Base-by-base conservation (phyloP, 2,329 filamentous ascomycete genomes). In the Verticillium klebahnii region DNA sequence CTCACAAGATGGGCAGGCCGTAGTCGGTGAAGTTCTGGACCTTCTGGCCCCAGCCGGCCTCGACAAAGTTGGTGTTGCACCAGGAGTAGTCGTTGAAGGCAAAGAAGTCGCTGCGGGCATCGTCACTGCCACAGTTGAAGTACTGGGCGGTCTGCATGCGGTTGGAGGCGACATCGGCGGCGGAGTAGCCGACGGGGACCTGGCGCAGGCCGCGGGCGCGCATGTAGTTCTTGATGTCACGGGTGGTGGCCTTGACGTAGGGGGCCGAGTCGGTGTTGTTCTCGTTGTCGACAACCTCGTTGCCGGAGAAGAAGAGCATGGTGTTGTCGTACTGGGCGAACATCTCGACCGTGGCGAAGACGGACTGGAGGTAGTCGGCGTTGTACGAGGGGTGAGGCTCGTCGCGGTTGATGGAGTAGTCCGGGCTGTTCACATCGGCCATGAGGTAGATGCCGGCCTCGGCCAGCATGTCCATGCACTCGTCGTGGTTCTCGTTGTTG, bases 401-500 rank as follows among this genome's bases (percentile, higher is more conserved):
- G 62, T 80, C 82, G 60, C 93, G 89, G 83, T 95, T 94, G 79
- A 97, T 83, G 1, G 92, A 95, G 83, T 96, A 96, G 67, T 87
- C 82, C 67, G 92, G 91, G 85, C 81, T 94, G 86, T 96, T 96
- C 81, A 95, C 90, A 71, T 97, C 93, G 59, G 96, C 82, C 40
- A 96, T 91, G 60, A 96, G 85, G 82, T 97, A 97, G 81, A 97
- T 97, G 70, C 91, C 91, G 65, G 92, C 93, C 70, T 90, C 90
- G 59, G 87, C 88, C 64, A 97, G 83, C 56, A 85, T 82, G 64
- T 83, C 80, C 93, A 97, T 97, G 82, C 93, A 97, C 65, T 87
- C 84, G 70, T 93, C 88, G 78, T 97, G 93, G 60, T 63, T 60
- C 69, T 82, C 79, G 58, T 88, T 88, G 84, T 97, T 97, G 82